phyloP scores from a whole-genome alignment of 192 early-diverging fungal genomes.

The Paraglomus brasilianum region DNA sequence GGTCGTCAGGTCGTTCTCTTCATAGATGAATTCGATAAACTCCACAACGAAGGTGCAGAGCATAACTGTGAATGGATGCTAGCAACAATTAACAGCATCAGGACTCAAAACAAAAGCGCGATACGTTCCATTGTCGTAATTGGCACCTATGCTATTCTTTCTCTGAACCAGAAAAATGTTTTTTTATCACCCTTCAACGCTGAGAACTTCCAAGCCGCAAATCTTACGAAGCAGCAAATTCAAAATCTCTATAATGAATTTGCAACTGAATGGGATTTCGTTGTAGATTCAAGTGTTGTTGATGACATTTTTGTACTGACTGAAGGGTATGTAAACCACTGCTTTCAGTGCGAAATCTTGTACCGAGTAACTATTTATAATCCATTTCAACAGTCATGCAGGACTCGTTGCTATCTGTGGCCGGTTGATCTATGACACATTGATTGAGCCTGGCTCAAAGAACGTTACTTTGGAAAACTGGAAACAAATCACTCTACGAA shows the following conservation, averaged over 20 bases:
- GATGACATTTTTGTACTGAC: constrained; percentile 29
- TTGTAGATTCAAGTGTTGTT: constrained; percentile 19
- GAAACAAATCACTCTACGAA: not conserved
- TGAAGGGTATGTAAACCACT: constrained; percentile 26
- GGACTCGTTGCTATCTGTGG: constrained; percentile 19
- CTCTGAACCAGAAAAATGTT: constrained; percentile 25
- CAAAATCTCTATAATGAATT: constrained; percentile 29
- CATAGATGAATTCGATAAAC: constrained; percentile 32
- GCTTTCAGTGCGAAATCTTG: constrained; percentile 3
- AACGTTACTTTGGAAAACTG: constrained; percentile 12
- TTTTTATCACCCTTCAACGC: constrained; percentile 31
- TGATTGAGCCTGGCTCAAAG: not conserved
- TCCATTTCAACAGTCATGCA: constrained; percentile 21
- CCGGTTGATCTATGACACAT: not conserved
- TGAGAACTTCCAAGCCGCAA: constrained; percentile 30
- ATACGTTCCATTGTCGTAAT: constrained; percentile 32
- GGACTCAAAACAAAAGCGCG: not conserved
- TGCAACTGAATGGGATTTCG: constrained; percentile 27
- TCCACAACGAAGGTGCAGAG: constrained; percentile 9
- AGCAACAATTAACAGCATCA: not conserved
- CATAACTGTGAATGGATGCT: constrained; percentile 22
- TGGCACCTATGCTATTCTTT: constrained; percentile 33
- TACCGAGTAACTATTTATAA: not conserved
- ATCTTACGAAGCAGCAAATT: constrained; percentile 29
- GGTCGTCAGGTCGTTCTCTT: constrained; percentile 25